phyloP scores from a whole-genome alignment of 148 eudicot genomes.

The Salicornia ramosissima region DNA sequence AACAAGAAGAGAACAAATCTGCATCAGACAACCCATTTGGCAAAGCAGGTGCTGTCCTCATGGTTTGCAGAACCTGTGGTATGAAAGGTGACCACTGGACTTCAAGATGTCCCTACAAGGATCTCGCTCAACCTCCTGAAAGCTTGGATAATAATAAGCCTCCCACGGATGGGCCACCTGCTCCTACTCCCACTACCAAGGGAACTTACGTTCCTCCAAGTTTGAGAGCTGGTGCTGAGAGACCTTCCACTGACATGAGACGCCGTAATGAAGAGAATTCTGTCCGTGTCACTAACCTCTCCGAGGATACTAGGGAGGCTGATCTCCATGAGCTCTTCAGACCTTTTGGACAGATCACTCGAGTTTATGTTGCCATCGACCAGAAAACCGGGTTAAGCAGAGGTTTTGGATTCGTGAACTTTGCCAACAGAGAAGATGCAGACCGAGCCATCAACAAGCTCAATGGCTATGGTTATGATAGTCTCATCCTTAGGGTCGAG shows the following conservation, averaged over 20 bases:
- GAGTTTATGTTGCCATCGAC: constrained; percentile 90
- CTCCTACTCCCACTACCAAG: constrained; percentile 37
- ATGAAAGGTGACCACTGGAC: constrained; percentile 98
- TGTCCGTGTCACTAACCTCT: constrained; percentile 86
- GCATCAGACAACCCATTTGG: constrained; percentile 46
- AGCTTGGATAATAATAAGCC: constrained; percentile 54
- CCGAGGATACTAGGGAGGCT: constrained; percentile 90
- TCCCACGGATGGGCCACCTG: constrained; percentile 32
- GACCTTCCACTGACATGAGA: constrained; percentile 72
- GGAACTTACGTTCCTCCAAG: constrained; percentile 83
- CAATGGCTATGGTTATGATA: constrained; percentile 97
- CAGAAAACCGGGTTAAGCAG: constrained; percentile 89
- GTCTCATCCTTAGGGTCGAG: constrained; percentile 82
- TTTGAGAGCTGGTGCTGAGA: constrained; percentile 65
- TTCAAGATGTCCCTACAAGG: constrained; percentile 88
- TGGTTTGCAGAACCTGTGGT: constrained; percentile 88
- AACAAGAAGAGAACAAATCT: constrained; percentile 56
- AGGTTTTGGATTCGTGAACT: constrained; percentile 94
- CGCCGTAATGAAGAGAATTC: constrained; percentile 95
- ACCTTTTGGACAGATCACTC: constrained; percentile 66
- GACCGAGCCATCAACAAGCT: constrained; percentile 85
- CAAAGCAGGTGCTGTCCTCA: constrained; percentile 76
- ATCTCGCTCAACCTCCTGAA: constrained; percentile 60
- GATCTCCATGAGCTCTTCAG: constrained; percentile 84
- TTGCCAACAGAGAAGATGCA: constrained; percentile 75